Conservation (phyloP, 345 rosid species). For the Abelmoschus esculentus region DNA sequence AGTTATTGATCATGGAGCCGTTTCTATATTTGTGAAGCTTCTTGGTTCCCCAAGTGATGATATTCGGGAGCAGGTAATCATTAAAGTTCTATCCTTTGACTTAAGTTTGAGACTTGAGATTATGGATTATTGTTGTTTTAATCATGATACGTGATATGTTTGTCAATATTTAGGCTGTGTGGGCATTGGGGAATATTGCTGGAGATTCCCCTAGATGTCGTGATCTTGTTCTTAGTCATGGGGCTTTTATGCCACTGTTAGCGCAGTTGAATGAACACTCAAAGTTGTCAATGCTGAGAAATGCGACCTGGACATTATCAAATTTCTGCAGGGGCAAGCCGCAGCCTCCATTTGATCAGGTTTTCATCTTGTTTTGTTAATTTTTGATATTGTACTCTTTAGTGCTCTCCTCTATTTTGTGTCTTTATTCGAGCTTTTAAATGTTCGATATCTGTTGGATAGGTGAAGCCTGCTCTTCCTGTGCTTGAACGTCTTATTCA, state of each 20-base stretch:
- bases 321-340: constrained; percentile 95
- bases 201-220: constrained; percentile 90
- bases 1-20: constrained; percentile 71
- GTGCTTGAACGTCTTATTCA: constrained; percentile 70
- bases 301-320: constrained; percentile 95
- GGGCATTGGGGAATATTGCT: constrained; percentile 76
- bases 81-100: background rate
- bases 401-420: too few relatives aligned
- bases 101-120: background rate
- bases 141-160: too few relatives aligned
- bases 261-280: constrained; percentile 69
- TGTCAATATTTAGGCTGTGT: constrained; percentile 50
- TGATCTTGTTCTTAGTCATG: constrained; percentile 66
- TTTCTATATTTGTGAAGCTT: constrained; percentile 70
- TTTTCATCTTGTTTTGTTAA: constrained; percentile 9
- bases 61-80: constrained; percentile 32
- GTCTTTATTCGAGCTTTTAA: constrained; percentile 16
- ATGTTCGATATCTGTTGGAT: constrained; percentile 33
- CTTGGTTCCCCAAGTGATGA: constrained; percentile 69
- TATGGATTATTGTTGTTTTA: background rate
- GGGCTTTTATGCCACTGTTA: constrained; percentile 64
- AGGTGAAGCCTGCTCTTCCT: constrained; percentile 89
- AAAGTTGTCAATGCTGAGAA: constrained; percentile 84
- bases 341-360: constrained; percentile 84
- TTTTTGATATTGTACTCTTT: background rate